Evolutionary conservation across 257 asterid genomes (phyloP).

Genomic region (Scutellaria barbata): DNA sequence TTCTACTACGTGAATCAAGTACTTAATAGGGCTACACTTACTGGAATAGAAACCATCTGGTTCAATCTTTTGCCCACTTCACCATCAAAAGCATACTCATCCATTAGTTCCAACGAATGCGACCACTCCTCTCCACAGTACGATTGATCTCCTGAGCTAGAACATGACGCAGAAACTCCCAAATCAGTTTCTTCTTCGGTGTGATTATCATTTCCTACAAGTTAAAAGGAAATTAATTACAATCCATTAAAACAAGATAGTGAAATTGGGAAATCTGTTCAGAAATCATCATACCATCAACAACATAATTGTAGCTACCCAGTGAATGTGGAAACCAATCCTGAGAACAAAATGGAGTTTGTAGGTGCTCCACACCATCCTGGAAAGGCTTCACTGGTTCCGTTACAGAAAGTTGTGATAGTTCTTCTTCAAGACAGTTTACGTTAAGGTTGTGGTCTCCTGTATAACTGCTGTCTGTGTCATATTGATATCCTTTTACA

Average conservation of each 20-base stretch:
- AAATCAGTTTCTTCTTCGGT: constrained; percentile 54
- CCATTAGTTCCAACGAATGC: constrained; percentile 58
- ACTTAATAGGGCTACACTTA: constrained; percentile 43
- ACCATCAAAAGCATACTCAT: constrained; percentile 71
- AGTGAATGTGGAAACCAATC: constrained; percentile 73
- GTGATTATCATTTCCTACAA: constrained; percentile 55
- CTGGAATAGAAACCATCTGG: constrained; percentile 91
- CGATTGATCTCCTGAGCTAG: constrained; percentile 64
- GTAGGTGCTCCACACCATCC: constrained; percentile 51
- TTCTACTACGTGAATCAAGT: neutral
- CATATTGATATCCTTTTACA: constrained; percentile 57
- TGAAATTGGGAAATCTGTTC: constrained; percentile 7
- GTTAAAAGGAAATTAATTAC: constrained; percentile 31
- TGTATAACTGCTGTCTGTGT: constrained; percentile 44
- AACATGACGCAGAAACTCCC: constrained; percentile 59
- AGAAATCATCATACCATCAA: constrained; percentile 37
- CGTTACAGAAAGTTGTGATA: constrained; percentile 71
- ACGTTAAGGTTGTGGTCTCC: constrained; percentile 45
- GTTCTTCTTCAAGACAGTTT: constrained; percentile 66
- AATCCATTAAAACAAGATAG: constrained; percentile 11
- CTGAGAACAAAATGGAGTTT: constrained; percentile 61
- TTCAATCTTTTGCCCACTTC: constrained; percentile 84
- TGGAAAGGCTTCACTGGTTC: constrained; percentile 62
- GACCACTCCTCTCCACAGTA: constrained; percentile 64
- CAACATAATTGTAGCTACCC: constrained; percentile 64